phyloP scores from a whole-genome alignment of 2,329 filamentous ascomycete species.

The Pestalotiopsis sp. region DNA sequence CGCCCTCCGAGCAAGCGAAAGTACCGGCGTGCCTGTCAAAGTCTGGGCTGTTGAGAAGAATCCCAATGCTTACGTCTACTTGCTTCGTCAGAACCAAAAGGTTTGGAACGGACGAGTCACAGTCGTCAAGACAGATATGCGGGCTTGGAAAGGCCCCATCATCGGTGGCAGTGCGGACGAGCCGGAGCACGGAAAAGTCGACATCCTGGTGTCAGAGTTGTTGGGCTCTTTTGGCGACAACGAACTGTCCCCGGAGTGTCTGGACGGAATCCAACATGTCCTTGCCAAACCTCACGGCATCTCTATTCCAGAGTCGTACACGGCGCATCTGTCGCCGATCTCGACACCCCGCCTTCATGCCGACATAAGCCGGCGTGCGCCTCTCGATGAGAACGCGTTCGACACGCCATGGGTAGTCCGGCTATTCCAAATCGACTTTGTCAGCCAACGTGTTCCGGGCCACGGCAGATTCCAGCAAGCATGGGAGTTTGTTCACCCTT shows the following conservation, averaged over 20 bases:
- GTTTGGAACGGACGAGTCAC: constrained; percentile 82
- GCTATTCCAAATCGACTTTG: constrained; percentile 84
- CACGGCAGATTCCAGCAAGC: constrained; percentile 69
- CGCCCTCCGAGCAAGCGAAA: constrained; percentile 76
- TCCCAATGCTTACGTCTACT: constrained; percentile 91
- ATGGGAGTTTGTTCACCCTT: constrained; percentile 79
- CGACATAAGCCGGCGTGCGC: constrained; percentile 67
- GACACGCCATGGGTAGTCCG: constrained; percentile 95
- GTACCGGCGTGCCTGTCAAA: constrained; percentile 75
- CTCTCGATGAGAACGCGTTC: constrained; percentile 69
- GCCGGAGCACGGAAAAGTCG: constrained; percentile 66
- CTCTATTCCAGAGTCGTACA: constrained; percentile 91
- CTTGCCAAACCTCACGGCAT: constrained; percentile 78
- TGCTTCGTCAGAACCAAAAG: constrained; percentile 80
- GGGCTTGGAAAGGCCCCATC: constrained; percentile 85
- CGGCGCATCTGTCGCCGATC: constrained; percentile 90
- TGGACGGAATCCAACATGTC: constrained; percentile 93
- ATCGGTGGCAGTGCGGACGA: constrained; percentile 42
- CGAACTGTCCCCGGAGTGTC: constrained; percentile 92
- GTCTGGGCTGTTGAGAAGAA: constrained; percentile 98
- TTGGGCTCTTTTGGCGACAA: constrained; percentile 96
- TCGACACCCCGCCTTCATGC: constrained; percentile 81
- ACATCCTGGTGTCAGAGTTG: constrained; percentile 92
- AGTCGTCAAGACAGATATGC: constrained; percentile 95
- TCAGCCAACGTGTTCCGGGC: constrained; percentile 64